Conservation (phyloP, 805 yeast genomes). For the Starmera quercuum region DNA sequence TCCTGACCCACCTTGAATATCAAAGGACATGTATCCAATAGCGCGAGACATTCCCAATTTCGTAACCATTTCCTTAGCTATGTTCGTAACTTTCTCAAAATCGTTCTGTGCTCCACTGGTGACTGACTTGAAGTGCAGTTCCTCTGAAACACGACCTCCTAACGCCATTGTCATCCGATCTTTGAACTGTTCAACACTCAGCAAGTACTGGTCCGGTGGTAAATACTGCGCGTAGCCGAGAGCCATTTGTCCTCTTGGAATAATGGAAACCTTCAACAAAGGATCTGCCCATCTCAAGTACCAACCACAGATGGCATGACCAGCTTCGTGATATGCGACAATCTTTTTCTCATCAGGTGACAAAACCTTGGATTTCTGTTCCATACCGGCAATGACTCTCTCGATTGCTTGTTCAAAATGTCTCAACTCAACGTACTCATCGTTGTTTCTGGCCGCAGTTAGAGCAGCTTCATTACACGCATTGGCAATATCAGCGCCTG, state of each 20-base stretch:
- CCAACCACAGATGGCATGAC: slow-evolving; percentile 97
- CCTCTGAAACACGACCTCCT: slow-evolving; percentile 91
- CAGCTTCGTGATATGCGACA: slow-evolving; percentile 95
- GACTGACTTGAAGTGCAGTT: slow-evolving; percentile 76
- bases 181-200: slow-evolving; percentile 64
- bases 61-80: slow-evolving; percentile 87
- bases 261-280: slow-evolving; percentile 82
- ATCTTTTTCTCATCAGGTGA: slow-evolving; percentile 74
- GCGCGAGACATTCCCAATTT: slow-evolving; percentile 81
- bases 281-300: slow-evolving; percentile 84
- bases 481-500: slow-evolving; percentile 95
- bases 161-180: slow-evolving; percentile 92
- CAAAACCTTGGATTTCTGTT: slow-evolving; percentile 72
- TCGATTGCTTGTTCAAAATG: slow-evolving; percentile 93
- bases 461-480: slow-evolving; percentile 93
- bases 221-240: slow-evolving; percentile 93
- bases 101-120: slow-evolving; percentile 93
- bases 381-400: slow-evolving; percentile 91
- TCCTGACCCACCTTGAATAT: slow-evolving; percentile 42
- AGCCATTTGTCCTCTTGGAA: slow-evolving; percentile 93
- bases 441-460: slow-evolving; percentile 78
- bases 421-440: slow-evolving; percentile 47
- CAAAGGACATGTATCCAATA: slow-evolving; percentile 61
- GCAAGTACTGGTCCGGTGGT: slow-evolving; percentile 81
- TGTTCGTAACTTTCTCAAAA: slow-evolving; percentile 81